Conservation (phyloP, 2,329 filamentous ascomycete species). For the Periconia sp. region DNA sequence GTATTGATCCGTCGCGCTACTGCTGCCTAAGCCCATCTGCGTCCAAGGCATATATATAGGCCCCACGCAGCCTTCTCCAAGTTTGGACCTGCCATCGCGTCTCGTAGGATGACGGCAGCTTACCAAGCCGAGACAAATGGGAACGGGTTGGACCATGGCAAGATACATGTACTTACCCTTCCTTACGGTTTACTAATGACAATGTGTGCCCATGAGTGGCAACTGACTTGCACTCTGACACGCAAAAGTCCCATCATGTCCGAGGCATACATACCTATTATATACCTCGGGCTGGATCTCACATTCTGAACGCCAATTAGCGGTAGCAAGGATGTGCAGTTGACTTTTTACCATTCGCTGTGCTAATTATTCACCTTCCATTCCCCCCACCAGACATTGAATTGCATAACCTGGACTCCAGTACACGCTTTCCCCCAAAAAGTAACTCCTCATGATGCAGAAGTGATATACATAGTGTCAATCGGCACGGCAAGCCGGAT, state of each 20-base stretch:
- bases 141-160: not conserved
- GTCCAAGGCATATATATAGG: not conserved
- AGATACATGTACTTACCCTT: not conserved
- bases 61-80: too few relatives aligned
- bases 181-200: not conserved
- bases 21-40: not conserved
- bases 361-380: not conserved
- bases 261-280: not conserved
- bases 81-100: too few relatives aligned
- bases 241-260: not conserved
- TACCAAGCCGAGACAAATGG: too few relatives aligned
- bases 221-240: not conserved
- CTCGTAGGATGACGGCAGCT: too few relatives aligned
- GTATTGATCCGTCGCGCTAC: not conserved
- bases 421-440: not conserved
- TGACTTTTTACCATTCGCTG: slow-evolving; percentile 7
- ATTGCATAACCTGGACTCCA: slow-evolving; percentile 5
- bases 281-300: not conserved
- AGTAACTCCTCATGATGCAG: slow-evolving; percentile 4
- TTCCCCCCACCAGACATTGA: not conserved
- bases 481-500: not conserved
- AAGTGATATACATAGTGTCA: slow-evolving; percentile 8
- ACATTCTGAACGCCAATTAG: slow-evolving; percentile 1
- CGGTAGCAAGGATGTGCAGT: not conserved
- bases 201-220: not conserved